A percentile compares a stretch with the other conserved stretches of the same genome.
Evolutionary conservation across 306 rosid species (phyloP).

Genomic region (Casuarina glauca): DNA sequence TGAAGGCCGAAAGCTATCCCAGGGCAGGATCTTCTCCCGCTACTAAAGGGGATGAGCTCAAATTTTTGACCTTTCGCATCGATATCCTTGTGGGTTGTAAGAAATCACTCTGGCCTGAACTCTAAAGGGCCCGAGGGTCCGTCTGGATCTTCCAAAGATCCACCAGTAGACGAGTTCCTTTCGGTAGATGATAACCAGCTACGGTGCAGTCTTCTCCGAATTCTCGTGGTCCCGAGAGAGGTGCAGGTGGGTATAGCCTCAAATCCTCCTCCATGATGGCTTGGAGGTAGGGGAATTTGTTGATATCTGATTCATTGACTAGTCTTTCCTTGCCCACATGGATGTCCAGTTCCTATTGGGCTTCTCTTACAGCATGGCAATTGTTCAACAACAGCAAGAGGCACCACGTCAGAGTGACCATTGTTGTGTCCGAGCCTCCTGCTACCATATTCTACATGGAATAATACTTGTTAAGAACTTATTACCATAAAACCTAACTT

Average conservation of each 20-base stretch:
- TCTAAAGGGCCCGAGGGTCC: too few species aligned
- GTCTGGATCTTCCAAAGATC: too few species aligned
- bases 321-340: conserved; percentile 51
- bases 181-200: too few species aligned
- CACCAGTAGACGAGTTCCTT: too few species aligned
- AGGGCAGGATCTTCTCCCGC: too few species aligned
- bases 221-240: conserved; percentile 42
- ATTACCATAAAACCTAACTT: too few species aligned
- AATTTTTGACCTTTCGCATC: too few species aligned
- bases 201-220: conserved; percentile 40
- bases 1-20: too few species aligned
- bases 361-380: conserved; percentile 27
- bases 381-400: conserved; percentile 34
- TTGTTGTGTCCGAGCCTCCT: conserved; percentile 52
- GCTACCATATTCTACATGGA: neutral
- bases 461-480: neutral
- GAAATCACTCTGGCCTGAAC: too few species aligned
- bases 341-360: conserved; percentile 47
- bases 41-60: too few species aligned
- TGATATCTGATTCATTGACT: conserved; percentile 47
- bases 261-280: conserved; percentile 53
- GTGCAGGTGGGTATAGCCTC: conserved; percentile 51
- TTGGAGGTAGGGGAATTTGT: conserved; percentile 49
- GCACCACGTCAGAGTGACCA: conserved; percentile 45
- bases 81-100: too few species aligned